A percentile compares a stretch with the other conserved stretches of the same genome.
Evolutionary conservation across 257 asterid species (phyloP).

Genomic region (Gentiana macrophylla): DNA sequence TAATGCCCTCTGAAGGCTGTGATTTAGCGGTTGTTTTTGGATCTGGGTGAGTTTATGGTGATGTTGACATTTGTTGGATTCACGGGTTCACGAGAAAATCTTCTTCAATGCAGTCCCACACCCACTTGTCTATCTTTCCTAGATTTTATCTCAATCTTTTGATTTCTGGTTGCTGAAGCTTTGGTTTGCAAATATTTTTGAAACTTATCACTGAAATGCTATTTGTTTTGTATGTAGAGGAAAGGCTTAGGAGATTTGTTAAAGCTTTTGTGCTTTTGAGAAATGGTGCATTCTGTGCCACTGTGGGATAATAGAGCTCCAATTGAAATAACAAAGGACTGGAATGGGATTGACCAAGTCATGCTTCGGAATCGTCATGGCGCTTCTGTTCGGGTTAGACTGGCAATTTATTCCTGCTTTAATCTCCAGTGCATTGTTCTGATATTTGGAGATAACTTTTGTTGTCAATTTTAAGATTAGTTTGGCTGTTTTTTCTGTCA

Average conservation of each 20-base stretch:
- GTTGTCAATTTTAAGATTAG: conserved; percentile 1
- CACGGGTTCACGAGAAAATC: conserved; percentile 18
- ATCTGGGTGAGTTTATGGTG: conserved; percentile 24
- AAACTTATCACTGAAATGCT: too few relatives aligned
- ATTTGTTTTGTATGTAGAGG: conserved; percentile 7
- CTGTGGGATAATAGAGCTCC: conserved; percentile 70
- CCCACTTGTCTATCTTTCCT: conserved; percentile 12
- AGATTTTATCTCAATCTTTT: conserved; percentile 11
- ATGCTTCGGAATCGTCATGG: conserved; percentile 73
- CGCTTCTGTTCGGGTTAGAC: conserved; percentile 75
- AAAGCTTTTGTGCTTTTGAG: conserved; percentile 4
- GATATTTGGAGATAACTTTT: not conserved
- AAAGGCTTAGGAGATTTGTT: not conserved
- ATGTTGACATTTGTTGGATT: conserved; percentile 20
- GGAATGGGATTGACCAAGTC: conserved; percentile 87
- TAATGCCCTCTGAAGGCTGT: conserved; percentile 11
- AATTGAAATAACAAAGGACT: conserved; percentile 60
- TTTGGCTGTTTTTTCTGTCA: conserved; percentile 6
- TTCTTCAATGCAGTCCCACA: conserved; percentile 13
- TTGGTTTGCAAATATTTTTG: too few relatives aligned
- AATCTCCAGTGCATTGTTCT: not conserved
- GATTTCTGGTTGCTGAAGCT: conserved; percentile 6
- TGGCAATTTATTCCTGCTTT: conserved; percentile 10
- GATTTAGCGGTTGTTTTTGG: conserved; percentile 24
- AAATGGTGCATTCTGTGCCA: conserved; percentile 83